These are phyloP conservation scores for Leishmania amazonensis DNA, from an alignment of 208 protist species.

Conservation along the genomic window DNA sequence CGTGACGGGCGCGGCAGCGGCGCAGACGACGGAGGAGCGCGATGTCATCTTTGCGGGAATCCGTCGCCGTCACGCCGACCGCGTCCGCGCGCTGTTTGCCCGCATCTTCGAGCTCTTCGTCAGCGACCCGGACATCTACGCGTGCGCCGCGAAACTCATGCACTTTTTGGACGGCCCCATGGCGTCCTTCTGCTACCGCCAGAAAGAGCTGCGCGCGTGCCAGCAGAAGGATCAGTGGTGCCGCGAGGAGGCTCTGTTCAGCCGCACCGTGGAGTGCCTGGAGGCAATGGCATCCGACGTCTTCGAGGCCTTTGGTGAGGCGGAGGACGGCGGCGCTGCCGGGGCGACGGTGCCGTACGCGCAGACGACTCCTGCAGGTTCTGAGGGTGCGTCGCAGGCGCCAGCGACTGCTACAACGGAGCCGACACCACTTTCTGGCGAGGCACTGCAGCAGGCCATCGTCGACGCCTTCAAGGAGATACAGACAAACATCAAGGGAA, in stretches of 20 bases:
- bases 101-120: slow-evolving; percentile 78
- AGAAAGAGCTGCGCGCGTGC: slow-evolving; percentile 84
- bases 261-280: slow-evolving; percentile 66
- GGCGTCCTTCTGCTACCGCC: slow-evolving; percentile 54
- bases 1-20: background rate
- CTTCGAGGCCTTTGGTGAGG: slow-evolving; percentile 36
- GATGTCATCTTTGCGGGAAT: slow-evolving; percentile 28
- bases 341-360: background rate
- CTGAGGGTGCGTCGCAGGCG: background rate
- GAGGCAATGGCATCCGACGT: slow-evolving; percentile 49
- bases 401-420: background rate
- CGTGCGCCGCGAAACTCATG: slow-evolving; percentile 64
- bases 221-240: slow-evolving; percentile 89
- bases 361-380: background rate
- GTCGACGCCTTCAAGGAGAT: slow-evolving; percentile 52
- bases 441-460: slow-evolving; percentile 37
- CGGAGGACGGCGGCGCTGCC: slow-evolving; percentile 30
- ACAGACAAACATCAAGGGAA: slow-evolving; percentile 62
- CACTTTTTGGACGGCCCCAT: slow-evolving; percentile 79
- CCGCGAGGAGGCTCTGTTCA: slow-evolving; percentile 51
- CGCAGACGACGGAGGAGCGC: slow-evolving; percentile 10
- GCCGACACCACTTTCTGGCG: background rate
- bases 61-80: slow-evolving; percentile 62
- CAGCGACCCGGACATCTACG: slow-evolving; percentile 84
- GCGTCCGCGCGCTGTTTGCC: slow-evolving; percentile 71